Evolutionary conservation across 176 grass and related monocot genomes (phyloP).

Genomic region (Hordeum marinum): DNA sequence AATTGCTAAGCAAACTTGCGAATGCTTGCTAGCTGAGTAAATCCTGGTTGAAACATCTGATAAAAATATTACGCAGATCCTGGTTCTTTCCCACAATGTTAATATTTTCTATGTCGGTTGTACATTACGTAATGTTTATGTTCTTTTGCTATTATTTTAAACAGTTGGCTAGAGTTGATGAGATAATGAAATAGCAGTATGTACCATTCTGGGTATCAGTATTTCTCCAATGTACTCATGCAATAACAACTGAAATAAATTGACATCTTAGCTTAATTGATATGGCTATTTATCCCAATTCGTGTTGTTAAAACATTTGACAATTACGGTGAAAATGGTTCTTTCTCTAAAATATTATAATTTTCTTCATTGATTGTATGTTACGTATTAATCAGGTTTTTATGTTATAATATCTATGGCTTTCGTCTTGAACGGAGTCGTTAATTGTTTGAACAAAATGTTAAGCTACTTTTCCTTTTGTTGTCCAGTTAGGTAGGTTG

Average conservation of each 20-base stretch:
- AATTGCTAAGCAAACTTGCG: background rate
- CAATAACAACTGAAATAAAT: background rate
- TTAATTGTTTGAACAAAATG: background rate
- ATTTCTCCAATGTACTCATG: no score
- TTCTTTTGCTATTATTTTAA: background rate
- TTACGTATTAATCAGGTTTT: background rate
- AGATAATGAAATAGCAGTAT: background rate
- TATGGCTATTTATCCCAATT: background rate
- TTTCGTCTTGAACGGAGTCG: background rate
- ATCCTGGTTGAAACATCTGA: background rate
- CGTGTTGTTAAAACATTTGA: background rate
- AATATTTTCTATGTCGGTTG: background rate
- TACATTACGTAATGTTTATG: background rate
- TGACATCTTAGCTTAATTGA: no score
- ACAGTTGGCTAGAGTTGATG: no score
- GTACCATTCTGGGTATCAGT: background rate
- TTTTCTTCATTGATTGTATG: background rate
- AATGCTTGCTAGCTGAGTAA: background rate
- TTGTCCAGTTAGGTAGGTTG: constrained; percentile 6
- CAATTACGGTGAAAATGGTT: background rate
- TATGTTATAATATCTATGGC: background rate
- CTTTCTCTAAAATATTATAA: background rate
- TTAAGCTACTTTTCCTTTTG: background rate
- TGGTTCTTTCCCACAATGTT: background rate
- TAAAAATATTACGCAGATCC: background rate